Evolutionary conservation across 2,329 filamentous ascomycete genomes (phyloP).

Genomic region (Scorias spongiosa): DNA sequence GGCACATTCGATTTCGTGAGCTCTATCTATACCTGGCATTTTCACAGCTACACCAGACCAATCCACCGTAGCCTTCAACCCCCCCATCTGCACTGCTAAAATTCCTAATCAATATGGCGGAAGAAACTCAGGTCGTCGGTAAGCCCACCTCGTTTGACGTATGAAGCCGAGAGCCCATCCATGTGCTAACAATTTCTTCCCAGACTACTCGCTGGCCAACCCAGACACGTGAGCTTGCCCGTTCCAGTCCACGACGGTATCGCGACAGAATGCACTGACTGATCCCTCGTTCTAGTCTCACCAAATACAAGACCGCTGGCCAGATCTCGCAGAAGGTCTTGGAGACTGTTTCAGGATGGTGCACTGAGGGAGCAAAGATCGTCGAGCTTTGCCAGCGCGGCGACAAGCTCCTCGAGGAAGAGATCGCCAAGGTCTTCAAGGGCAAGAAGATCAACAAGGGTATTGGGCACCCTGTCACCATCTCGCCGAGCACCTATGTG

Average conservation of each 20-base stretch:
- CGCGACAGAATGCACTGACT: neutral
- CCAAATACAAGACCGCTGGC: constrained; percentile 97
- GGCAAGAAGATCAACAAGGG: constrained; percentile 96
- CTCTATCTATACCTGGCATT: no score
- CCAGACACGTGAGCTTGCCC: constrained; percentile 20
- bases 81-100: no score
- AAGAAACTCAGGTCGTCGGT: constrained; percentile 13
- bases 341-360: constrained; percentile 59
- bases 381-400: constrained; percentile 89
- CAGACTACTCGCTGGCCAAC: constrained; percentile 24
- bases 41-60: no score
- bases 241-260: no score
- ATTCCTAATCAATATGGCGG: constrained; percentile 10
- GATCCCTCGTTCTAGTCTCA: constrained; percentile 74
- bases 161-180: no score
- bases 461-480: constrained; percentile 83
- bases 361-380: constrained; percentile 79
- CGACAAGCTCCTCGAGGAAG: constrained; percentile 86
- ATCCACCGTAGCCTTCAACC: neutral
- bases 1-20: neutral
- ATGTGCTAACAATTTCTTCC: constrained; percentile 4
- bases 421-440: constrained; percentile 90
- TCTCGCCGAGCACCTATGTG: constrained; percentile 86
- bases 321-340: constrained; percentile 93
- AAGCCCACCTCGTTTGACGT: neutral